Evolutionary conservation across 2,329 filamentous ascomycete genomes (phyloP).

Genomic region (Cryphonectria naterciae): DNA sequence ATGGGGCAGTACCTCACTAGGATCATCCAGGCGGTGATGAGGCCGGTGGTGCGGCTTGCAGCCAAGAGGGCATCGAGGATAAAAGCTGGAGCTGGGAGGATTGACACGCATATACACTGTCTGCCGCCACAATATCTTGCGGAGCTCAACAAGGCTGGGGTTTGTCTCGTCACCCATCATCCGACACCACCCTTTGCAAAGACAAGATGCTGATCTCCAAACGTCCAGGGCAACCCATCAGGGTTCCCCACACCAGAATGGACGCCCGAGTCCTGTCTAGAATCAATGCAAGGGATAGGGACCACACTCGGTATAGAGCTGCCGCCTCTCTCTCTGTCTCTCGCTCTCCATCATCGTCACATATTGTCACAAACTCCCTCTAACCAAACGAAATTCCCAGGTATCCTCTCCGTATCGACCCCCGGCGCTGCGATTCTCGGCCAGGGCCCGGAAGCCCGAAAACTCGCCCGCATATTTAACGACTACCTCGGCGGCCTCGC

Average conservation of each 20-base stretch:
- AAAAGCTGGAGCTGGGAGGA: constrained; percentile 35
- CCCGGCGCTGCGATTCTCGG: constrained; percentile 24
- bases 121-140: constrained; percentile 23
- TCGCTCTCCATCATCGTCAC: neutral
- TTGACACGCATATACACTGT: constrained; percentile 27
- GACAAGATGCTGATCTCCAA: neutral
- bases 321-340: neutral
- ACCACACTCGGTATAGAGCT: constrained; percentile 16
- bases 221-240: constrained; percentile 21
- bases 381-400: constrained; percentile 37
- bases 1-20: constrained; percentile 20
- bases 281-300: constrained; percentile 23
- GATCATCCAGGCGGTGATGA: constrained; percentile 20
- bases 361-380: neutral
- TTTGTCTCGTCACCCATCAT: neutral
- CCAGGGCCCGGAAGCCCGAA: constrained; percentile 18
- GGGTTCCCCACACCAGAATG: constrained; percentile 25
- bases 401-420: constrained; percentile 30
- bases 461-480: constrained; percentile 22
- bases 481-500: constrained; percentile 20
- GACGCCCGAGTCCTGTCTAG: constrained; percentile 23
- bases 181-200: neutral
- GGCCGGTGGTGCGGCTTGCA: constrained; percentile 14
- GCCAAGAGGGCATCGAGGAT: constrained; percentile 21
- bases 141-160: constrained; percentile 22